Base-by-base conservation (phyloP, 139 green algal species). In the Chlamydomonas eustigma region DNA sequence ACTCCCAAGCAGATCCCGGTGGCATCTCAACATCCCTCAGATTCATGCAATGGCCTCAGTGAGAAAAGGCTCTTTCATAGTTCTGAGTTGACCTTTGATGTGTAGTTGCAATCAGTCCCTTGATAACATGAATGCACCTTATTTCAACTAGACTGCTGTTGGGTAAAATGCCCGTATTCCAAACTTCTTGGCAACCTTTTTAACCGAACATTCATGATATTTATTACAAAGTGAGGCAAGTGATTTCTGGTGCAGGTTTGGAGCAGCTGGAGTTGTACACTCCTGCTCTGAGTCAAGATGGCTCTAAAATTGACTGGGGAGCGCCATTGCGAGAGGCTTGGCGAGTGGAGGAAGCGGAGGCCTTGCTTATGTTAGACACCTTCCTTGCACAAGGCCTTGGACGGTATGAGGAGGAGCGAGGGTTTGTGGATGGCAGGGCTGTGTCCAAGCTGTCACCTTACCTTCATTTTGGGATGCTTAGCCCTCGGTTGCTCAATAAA, bases 401-500 rank as follows among this genome's bases (percentile, higher is more conserved):
- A 22, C 37, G 44, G 25, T 92, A 92, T 71, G 87, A 92, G 64
- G n/a, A 64, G 2, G 32, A 58, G 18, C 58, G 80, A 25, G 66
- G 75, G 2, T 76, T 83, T 34, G 87, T 85, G 5, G 84, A 89
- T 50, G 87, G 39, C 0, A 39, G 82, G 5, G 80, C 78, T 0
- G 85, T 92, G 33, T 87, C 83, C 5, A 69, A 64, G 4, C 77
- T 92, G 69, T 89, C 83, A 0, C 83, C 88, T 0, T 92, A 92
- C 76, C 71, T 92, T 0, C 88, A 82, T 32, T 87, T 52, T 18
- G 88, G 88, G 1, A 74, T 87, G 78, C 80, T 92, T 33, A 85
- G 73, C 63, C 67, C 39, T 63, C 63, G 12, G 68, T 82, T 64
- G 66, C 44, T 22, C 24, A 31, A 67, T 39, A 18, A 64, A 64